A percentile compares a stretch with the other conserved stretches of the same genome.
phyloP scores from a whole-genome alignment of 106 monocot genomes.

The Dendrobium chrysotoxum region DNA sequence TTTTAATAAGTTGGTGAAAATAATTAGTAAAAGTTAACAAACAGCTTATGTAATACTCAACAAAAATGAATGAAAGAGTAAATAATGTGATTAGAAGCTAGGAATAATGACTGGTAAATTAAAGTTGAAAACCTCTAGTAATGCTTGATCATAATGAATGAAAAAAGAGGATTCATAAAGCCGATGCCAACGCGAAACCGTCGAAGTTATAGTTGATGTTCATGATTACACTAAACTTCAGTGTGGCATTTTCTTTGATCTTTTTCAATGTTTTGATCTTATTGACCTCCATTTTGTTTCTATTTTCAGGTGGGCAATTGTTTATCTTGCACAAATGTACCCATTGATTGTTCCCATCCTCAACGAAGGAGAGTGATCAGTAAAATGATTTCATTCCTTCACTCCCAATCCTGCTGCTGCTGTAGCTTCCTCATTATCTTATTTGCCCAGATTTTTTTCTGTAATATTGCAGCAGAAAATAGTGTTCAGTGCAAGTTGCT shows the following conservation, averaged over 20 bases:
- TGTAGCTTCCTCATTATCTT: background rate
- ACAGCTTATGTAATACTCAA: background rate
- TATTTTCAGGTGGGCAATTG: conserved; percentile 21
- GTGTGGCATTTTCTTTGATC: background rate
- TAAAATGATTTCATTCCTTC: background rate
- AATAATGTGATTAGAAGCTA: background rate
- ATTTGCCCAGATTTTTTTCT: background rate
- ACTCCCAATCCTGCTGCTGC: background rate
- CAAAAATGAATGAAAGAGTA: background rate
- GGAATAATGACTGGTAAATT: too few relatives aligned
- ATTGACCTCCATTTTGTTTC: background rate
- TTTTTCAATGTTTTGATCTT: background rate
- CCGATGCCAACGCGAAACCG: background rate
- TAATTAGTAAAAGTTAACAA: background rate
- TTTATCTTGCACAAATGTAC: conserved; percentile 24
- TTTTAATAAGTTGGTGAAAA: background rate
- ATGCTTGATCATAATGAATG: too few relatives aligned
- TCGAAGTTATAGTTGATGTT: background rate
- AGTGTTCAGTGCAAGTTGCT: background rate
- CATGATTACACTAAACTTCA: background rate
- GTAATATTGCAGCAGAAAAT: background rate
- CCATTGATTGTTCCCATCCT: conserved; percentile 24
- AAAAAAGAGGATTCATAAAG: background rate
- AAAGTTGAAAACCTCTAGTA: too few relatives aligned
- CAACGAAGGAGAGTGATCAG: conserved; percentile 14